Base-by-base conservation (phyloP, 1,284 basidiomycete species). In the Rhodotorula sp. region DNA sequence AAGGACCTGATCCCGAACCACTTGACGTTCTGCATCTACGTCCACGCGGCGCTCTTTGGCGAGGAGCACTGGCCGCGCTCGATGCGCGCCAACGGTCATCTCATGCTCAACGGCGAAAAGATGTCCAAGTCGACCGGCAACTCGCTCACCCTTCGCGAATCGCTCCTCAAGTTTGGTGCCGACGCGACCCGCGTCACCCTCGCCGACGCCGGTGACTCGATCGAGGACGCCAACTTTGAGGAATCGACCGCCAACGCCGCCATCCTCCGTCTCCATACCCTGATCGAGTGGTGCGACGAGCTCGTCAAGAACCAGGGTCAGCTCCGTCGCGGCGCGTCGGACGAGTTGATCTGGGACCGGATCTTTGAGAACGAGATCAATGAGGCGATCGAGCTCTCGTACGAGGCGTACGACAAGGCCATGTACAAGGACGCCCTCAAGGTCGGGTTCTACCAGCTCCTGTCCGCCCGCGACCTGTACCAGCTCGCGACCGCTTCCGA, bases 91-190 rank as follows among this genome's bases (percentile, higher is more conserved):
- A 99, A 99, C 80, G 97, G 97, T 0, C 97, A 99, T 80, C 83
- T 99, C 83, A 91, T 95, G 91, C 83, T 99, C 80, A 99, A 99
- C 82, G 95, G 95, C 50, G 91, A 95, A 85, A 99, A 99, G 86
- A 99, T 99, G 97, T 90, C 88, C 69, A 98, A 99, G 87, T 92
- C 91, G 81, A 97, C 92, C 59, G 97, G 93, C 21, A 93, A 93
- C 80, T 90, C 87, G 56, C 82, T 93, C 83, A 94, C 91, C 1
- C 82, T 94, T 78, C 84, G 87, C 62, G 88, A 94, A 79, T 85
- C 88, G 15, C 85, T 93, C 64, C 84, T 87, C 79, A 93, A 95
- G 84, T 95, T 95, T 79, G 93, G 93, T 66, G 91, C 93, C 34
- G 93, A 95, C 80, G 93, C 95, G 49, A 95, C 92, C 78, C 87